Evolutionary conservation across 2,329 filamentous ascomycete species (phyloP).

Genomic region (Sporothrix humicola): DNA sequence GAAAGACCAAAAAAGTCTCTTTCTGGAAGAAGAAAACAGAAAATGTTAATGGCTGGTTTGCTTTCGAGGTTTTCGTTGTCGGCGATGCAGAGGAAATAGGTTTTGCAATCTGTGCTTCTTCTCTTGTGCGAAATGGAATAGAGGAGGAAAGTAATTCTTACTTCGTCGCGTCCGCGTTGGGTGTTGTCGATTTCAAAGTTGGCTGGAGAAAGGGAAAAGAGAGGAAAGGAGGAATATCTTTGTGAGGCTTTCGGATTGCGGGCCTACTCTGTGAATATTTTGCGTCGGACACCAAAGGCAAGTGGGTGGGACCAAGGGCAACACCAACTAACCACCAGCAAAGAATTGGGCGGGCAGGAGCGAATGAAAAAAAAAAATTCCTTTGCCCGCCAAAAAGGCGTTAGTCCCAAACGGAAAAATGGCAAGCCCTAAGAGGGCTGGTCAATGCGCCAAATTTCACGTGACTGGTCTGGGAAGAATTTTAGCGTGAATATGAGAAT

Average conservation of each 20-base stretch:
- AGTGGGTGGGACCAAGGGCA: conserved; percentile 24
- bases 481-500: not conserved
- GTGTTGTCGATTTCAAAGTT: conserved; percentile 37
- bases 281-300: conserved; percentile 28
- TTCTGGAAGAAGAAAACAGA: conserved; percentile 44
- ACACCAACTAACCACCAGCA: not conserved
- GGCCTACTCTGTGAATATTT: conserved; percentile 36
- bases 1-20: conserved; percentile 33
- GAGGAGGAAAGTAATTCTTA: conserved; percentile 30
- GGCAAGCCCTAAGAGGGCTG: conserved; percentile 34
- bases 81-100: not conserved
- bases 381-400: not conserved
- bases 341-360: not conserved
- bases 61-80: not conserved
- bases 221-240: conserved; percentile 32
- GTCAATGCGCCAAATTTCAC: conserved; percentile 7
- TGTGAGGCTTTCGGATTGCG: conserved; percentile 36
- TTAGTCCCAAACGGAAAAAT: conserved; percentile 17
- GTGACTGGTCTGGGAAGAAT: not conserved
- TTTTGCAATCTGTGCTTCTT: not conserved
- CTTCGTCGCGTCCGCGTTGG: conserved; percentile 39
- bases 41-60: conserved; percentile 43
- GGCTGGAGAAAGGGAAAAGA: conserved; percentile 34
- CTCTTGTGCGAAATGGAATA: not conserved
- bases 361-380: conserved; percentile 25